A percentile compares a stretch with the other conserved stretches of the same genome.
These are phyloP conservation scores for Brassica balearica DNA, from an alignment of 441 rosid genomes.

Conservation along the genomic window DNA sequence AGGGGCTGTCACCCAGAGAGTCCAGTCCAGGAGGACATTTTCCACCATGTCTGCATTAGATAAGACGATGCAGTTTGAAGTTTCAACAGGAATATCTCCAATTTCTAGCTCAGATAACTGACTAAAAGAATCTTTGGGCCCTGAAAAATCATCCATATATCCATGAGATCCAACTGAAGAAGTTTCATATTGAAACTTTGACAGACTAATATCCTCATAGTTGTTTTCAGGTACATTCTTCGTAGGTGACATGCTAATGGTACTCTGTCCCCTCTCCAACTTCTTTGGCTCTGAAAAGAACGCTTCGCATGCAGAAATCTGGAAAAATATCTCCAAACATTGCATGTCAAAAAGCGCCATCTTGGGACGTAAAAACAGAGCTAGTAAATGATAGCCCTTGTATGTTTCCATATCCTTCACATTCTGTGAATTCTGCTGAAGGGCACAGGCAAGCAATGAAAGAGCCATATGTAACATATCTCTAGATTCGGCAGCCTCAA, in stretches of 20 bases:
- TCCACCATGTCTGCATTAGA: slow-evolving; percentile 98
- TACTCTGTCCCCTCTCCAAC: slow-evolving; percentile 52
- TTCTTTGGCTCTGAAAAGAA: slow-evolving; percentile 92
- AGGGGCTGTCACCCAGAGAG: slow-evolving; percentile 89
- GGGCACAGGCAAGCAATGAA: slow-evolving; percentile 80
- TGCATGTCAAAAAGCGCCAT: slow-evolving; percentile 95
- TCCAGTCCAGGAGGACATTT: slow-evolving; percentile 98
- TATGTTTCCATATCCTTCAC: slow-evolving; percentile 87
- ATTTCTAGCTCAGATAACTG: slow-evolving; percentile 89
- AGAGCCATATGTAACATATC: slow-evolving; percentile 97
- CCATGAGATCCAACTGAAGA: slow-evolving; percentile 89
- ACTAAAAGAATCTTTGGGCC: slow-evolving; percentile 79
- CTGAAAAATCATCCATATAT: slow-evolving; percentile 85
- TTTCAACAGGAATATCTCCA: slow-evolving; percentile 69
- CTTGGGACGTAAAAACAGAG: slow-evolving; percentile 86
- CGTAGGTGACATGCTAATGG: slow-evolving; percentile 51
- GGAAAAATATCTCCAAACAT: slow-evolving; percentile 89
- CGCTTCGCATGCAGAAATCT: slow-evolving; percentile 97
- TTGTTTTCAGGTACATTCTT: slow-evolving; percentile 61
- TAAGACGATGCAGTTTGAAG: slow-evolving; percentile 91
- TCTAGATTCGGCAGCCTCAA: slow-evolving; percentile 92
- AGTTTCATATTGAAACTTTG: slow-evolving; percentile 76
- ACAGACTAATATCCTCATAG: slow-evolving; percentile 77
- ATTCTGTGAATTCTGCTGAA: slow-evolving; percentile 92
- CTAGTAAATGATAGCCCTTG: slow-evolving; percentile 96